Evolutionary conservation across 495 filamentous ascomycete species (phyloP).

Genomic region (Hyaloscypha bicolor): DNA sequence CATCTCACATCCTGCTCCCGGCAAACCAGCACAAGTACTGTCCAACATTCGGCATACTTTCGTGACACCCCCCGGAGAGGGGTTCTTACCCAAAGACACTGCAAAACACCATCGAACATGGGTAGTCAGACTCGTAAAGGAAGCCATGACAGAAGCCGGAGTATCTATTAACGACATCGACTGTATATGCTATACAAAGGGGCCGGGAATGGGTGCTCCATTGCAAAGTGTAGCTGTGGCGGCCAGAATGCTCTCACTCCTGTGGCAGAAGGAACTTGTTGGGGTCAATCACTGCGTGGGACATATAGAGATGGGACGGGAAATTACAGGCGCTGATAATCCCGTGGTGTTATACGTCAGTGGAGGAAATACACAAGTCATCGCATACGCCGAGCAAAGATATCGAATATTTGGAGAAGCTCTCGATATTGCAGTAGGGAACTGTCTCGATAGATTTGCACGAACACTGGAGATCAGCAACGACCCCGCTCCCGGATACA

Average conservation of each 20-base stretch:
- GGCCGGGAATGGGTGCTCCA: slow-evolving; percentile 95
- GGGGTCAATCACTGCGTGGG: slow-evolving; percentile 98
- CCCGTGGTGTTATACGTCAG: slow-evolving; percentile 96
- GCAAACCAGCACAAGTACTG: slow-evolving; percentile 71
- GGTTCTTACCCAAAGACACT: slow-evolving; percentile 96
- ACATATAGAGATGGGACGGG: slow-evolving; percentile 97
- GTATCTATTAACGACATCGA: slow-evolving; percentile 67
- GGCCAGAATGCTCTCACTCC: slow-evolving; percentile 76
- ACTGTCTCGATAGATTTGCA: slow-evolving; percentile 96
- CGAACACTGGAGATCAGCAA: slow-evolving; percentile 88
- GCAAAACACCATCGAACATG: slow-evolving; percentile 86
- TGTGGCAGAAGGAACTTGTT: slow-evolving; percentile 87
- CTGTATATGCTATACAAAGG: slow-evolving; percentile 94
- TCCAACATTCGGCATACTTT: slow-evolving; percentile 95
- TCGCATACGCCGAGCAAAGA: slow-evolving; percentile 89
- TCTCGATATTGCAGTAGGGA: slow-evolving; percentile 95
- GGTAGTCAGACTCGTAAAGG: slow-evolving; percentile 78
- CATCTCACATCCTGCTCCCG: slow-evolving; percentile 72
- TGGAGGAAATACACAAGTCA: slow-evolving; percentile 97
- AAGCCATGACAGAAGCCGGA: slow-evolving; percentile 70
- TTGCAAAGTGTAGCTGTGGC: slow-evolving; percentile 86
- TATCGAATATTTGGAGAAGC: slow-evolving; percentile 99
- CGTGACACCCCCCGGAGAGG: slow-evolving; percentile 85
- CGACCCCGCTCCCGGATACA: slow-evolving; percentile 95
- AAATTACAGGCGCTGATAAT: slow-evolving; percentile 89